These are phyloP conservation scores for Sporisorium sorghi DNA, from an alignment of 1,284 basidiomycete genomes.

Conservation along the genomic window DNA sequence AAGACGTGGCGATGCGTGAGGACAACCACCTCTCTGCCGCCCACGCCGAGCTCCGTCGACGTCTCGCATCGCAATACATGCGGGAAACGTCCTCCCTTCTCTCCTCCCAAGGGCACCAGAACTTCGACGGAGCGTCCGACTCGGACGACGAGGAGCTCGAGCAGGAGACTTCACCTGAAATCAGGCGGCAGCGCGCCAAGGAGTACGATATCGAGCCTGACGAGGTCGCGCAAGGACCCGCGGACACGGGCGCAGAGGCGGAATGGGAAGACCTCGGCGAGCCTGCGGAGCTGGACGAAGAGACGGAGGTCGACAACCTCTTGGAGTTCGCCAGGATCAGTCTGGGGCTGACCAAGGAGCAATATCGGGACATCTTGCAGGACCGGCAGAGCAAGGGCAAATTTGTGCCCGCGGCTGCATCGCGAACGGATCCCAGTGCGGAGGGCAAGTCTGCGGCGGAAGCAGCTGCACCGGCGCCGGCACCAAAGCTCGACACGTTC, in stretches of 20 bases:
- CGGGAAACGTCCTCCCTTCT: conserved; percentile 30
- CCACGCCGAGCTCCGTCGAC: conserved; percentile 25
- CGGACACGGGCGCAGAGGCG: neutral
- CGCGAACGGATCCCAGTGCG: neutral
- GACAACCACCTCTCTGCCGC: conserved; percentile 25
- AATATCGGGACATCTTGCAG: conserved; percentile 49
- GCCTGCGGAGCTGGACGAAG: conserved; percentile 23
- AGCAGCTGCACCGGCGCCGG: neutral
- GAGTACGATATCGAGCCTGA: conserved; percentile 44
- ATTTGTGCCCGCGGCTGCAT: conserved; percentile 31
- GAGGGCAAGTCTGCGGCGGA: neutral
- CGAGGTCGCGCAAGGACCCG: neutral
- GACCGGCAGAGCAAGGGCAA: conserved; percentile 36
- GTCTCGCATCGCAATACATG: conserved; percentile 48
- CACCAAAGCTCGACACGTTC: conserved; percentile 29
- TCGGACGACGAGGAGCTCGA: conserved; percentile 43
- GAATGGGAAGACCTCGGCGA: conserved; percentile 17
- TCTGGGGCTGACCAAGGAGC: conserved; percentile 48
- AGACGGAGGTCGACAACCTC: conserved; percentile 45
- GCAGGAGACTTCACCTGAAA: conserved; percentile 32
- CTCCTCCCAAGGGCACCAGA: conserved; percentile 29
- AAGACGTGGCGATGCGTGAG: conserved; percentile 4
- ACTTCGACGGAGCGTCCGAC: conserved; percentile 49
- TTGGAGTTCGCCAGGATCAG: conserved; percentile 54
- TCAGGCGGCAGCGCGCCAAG: conserved; percentile 17